phyloP scores from a whole-genome alignment of 2,329 filamentous ascomycete species.

The Hypoxylon sp. region DNA sequence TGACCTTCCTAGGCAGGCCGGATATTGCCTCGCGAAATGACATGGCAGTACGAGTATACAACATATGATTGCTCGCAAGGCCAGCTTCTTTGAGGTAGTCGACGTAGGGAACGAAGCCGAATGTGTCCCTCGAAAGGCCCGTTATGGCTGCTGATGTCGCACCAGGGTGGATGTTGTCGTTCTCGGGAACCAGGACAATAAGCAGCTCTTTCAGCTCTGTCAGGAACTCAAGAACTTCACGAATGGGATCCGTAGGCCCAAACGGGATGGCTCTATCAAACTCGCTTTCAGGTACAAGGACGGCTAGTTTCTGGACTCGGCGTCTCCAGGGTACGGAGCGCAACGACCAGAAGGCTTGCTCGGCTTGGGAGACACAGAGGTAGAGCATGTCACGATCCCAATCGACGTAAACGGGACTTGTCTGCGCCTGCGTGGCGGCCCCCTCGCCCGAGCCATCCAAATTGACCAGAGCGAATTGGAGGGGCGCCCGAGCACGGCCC shows the following conservation, averaged over 20 bases:
- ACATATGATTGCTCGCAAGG: constrained; percentile 35
- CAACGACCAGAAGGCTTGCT: constrained; percentile 44
- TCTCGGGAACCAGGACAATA: constrained; percentile 36
- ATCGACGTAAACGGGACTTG: constrained; percentile 32
- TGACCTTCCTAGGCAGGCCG: constrained; percentile 20
- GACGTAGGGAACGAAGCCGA: constrained; percentile 43
- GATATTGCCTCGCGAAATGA: constrained; percentile 34
- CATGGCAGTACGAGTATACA: constrained; percentile 37
- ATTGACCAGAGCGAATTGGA: constrained; percentile 8
- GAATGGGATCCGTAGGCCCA: constrained; percentile 36
- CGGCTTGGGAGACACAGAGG: constrained; percentile 37
- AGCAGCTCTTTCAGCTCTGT: constrained; percentile 33
- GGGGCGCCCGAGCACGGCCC: constrained; percentile 16
- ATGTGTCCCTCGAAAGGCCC: constrained; percentile 25
- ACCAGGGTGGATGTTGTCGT: neutral
- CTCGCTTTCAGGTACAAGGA: constrained; percentile 41
- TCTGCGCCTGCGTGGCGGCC: neutral
- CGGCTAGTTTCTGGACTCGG: constrained; percentile 44
- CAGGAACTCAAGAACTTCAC: constrained; percentile 37
- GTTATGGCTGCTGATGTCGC: neutral
- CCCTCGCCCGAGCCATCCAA: neutral
- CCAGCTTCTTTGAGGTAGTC: constrained; percentile 38
- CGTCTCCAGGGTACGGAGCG: constrained; percentile 39
- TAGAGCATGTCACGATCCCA: constrained; percentile 42
- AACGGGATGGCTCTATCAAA: constrained; percentile 39